Conservation (phyloP, 1,139 yeast genomes). For the Debaryomyces udenii region DNA sequence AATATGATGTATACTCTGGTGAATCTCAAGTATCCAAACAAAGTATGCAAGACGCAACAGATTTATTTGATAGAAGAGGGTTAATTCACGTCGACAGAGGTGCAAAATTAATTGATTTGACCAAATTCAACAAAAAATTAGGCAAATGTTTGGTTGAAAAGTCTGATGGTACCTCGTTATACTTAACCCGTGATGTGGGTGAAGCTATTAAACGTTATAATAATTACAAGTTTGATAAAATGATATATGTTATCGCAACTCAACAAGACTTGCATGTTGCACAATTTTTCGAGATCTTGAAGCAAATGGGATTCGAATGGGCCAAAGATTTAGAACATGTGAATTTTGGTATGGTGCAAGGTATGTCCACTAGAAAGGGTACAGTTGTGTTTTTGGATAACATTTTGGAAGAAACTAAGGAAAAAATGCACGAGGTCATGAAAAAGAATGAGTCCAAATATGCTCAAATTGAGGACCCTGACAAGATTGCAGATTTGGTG, state of each 20-base stretch:
- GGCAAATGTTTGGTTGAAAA: constrained; percentile 95
- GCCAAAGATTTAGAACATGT: constrained; percentile 78
- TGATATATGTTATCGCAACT: constrained; percentile 92
- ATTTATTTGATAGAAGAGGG: constrained; percentile 64
- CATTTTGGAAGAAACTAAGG: constrained; percentile 92
- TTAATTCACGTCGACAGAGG: constrained; percentile 88
- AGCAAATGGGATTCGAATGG: constrained; percentile 92
- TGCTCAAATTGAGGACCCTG: constrained; percentile 93
- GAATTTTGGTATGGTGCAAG: constrained; percentile 97
- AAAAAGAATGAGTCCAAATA: constrained; percentile 88
- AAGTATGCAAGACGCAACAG: constrained; percentile 67
- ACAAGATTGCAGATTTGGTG: constrained; percentile 89
- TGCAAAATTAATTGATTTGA: constrained; percentile 85
- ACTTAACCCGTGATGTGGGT: constrained; percentile 95
- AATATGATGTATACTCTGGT: constrained; percentile 88
- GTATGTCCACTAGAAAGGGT: constrained; percentile 98
- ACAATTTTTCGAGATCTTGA: constrained; percentile 92
- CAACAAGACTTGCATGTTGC: constrained; percentile 96
- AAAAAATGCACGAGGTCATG: constrained; percentile 97
- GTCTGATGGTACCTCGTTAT: constrained; percentile 93
- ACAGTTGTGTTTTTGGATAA: constrained; percentile 96
- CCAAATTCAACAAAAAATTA: constrained; percentile 84
- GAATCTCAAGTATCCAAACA: constrained; percentile 90
- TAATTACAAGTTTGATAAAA: constrained; percentile 85
- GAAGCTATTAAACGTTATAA: constrained; percentile 92